A percentile compares a stretch with the other conserved stretches of the same genome.
Conservation (phyloP, 176 grass and related monocot genomes). For the Bonia amplexicaulis region DNA sequence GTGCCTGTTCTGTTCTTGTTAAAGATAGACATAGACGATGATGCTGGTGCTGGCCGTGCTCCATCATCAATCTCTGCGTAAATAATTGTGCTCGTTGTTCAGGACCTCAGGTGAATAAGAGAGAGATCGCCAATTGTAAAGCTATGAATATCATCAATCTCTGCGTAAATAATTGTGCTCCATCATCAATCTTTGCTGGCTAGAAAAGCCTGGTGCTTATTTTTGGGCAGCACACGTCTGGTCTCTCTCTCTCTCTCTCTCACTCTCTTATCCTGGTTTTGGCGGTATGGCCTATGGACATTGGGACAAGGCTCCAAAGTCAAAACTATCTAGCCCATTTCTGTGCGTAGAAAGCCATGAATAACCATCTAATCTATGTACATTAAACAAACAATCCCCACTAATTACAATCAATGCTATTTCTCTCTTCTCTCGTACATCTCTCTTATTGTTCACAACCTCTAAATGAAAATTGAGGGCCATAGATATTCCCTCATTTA, state of each 20-base stretch:
- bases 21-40: slow-evolving; percentile 21
- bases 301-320: not conserved
- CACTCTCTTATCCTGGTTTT: not conserved
- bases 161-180: too few relatives aligned
- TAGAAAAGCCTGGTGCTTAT: slow-evolving; percentile 20
- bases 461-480: too few relatives aligned
- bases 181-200: not conserved
- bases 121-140: slow-evolving; percentile 40
- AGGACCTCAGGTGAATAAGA: not conserved
- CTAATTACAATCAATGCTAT: too few relatives aligned
- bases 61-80: slow-evolving; percentile 61
- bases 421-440: too few relatives aligned
- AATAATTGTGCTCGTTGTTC: not conserved
- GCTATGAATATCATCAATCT: too few relatives aligned
- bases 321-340: not conserved
- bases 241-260: not conserved
- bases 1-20: slow-evolving; percentile 45
- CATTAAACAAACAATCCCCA: too few relatives aligned
- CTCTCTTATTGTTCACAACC: too few relatives aligned
- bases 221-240: slow-evolving; percentile 28
- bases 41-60: slow-evolving; percentile 9
- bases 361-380: not conserved
- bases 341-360: not conserved
- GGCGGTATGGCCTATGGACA: not conserved
- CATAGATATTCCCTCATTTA: too few relatives aligned